Conservation (phyloP, 176 grass and related monocot species). For the Oryza meridionalis region DNA sequence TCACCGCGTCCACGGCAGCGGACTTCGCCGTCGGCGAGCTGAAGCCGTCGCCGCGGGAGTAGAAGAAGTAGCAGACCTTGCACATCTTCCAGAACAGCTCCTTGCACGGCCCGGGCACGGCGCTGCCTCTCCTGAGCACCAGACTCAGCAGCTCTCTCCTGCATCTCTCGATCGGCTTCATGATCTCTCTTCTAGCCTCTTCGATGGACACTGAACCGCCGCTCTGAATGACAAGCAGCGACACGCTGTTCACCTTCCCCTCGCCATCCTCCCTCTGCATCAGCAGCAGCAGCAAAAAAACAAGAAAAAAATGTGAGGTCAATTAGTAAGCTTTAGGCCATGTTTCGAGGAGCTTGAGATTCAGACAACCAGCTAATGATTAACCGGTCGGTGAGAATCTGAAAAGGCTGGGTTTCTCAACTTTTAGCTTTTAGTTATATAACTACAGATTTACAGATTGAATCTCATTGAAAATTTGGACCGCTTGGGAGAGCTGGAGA, state of each 20-base stretch:
- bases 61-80: constrained; percentile 70
- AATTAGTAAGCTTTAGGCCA: no score
- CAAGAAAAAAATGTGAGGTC: no score
- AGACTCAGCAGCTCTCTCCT: constrained; percentile 50
- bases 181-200: constrained; percentile 32
- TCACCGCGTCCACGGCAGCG: constrained; percentile 59
- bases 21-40: constrained; percentile 60
- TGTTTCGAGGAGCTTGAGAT: no score
- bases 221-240: constrained; percentile 23
- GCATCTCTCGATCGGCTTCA: constrained; percentile 14
- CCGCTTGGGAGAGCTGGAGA: no score
- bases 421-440: no score
- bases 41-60: constrained; percentile 60
- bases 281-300: not conserved
- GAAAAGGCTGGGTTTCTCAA: no score
- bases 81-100: constrained; percentile 87
- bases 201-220: constrained; percentile 32
- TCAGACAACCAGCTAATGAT: no score
- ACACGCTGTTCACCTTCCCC: constrained; percentile 60
- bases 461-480: no score
- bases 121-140: constrained; percentile 44
- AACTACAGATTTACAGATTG: no score
- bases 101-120: constrained; percentile 57
- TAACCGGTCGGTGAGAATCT: no score
- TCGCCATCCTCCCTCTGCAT: constrained; percentile 55